Evolutionary conservation across 495 filamentous ascomycete species (phyloP).

Genomic region (Antarctomyces pellizariae): DNA sequence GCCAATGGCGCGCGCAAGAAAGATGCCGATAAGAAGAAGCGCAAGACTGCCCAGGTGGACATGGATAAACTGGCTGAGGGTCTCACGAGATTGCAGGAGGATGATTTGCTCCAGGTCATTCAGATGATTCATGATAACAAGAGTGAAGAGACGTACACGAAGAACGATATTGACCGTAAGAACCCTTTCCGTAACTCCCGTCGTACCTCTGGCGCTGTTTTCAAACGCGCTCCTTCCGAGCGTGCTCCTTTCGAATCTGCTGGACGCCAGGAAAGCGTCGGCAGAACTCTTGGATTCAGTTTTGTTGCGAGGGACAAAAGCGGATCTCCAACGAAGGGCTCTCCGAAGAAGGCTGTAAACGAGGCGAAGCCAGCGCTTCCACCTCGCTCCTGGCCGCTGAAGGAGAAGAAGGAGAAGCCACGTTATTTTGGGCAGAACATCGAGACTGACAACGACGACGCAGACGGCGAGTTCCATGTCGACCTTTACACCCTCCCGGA

Average conservation of each 20-base stretch:
- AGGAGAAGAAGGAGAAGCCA: too few relatives aligned
- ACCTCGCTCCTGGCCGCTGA: too few relatives aligned
- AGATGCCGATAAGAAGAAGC: constrained; percentile 54
- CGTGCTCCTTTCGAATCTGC: too few relatives aligned
- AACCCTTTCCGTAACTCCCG: constrained; percentile 7
- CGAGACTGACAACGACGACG: too few relatives aligned
- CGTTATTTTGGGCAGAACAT: too few relatives aligned
- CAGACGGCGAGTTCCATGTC: constrained; percentile 94
- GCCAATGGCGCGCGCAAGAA: constrained; percentile 32
- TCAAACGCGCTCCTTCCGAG: too few relatives aligned
- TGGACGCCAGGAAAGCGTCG: too few relatives aligned
- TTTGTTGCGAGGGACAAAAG: too few relatives aligned
- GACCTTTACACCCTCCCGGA: constrained; percentile 93
- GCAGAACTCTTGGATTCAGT: too few relatives aligned
- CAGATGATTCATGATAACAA: constrained; percentile 98
- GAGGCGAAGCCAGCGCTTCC: too few relatives aligned
- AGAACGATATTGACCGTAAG: constrained; percentile 89
- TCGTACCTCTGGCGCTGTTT: constrained; percentile 1
- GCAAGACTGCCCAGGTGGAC: constrained; percentile 45
- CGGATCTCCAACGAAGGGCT: too few relatives aligned
- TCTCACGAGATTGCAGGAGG: constrained; percentile 59
- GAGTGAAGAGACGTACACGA: constrained; percentile 72
- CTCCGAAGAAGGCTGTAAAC: too few relatives aligned
- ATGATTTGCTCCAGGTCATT: constrained; percentile 81
- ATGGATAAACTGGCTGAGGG: constrained; percentile 96